Evolutionary conservation across 108 stramenopile genomes (phyloP).

Genomic region (Pseudonitzschia multiseries): DNA sequence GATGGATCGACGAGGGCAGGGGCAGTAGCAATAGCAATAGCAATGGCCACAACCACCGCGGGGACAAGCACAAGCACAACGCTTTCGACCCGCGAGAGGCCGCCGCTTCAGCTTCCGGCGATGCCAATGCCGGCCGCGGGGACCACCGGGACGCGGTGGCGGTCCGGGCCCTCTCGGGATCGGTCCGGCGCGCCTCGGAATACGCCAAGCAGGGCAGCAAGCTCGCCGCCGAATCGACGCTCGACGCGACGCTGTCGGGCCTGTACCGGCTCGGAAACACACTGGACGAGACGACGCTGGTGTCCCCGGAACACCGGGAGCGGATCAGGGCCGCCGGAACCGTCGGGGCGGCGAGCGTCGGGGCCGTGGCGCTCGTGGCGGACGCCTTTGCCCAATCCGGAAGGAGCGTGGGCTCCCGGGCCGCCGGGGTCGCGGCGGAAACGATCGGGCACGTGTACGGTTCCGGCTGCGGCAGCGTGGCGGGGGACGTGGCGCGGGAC

Average conservation of each 20-base stretch:
- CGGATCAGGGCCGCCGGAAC: slow-evolving; percentile 37
- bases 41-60: not conserved
- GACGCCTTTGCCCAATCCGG: slow-evolving; percentile 44
- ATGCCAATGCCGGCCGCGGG: not conserved
- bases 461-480: no score
- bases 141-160: slow-evolving; percentile 27
- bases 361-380: slow-evolving; percentile 45
- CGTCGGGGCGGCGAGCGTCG: slow-evolving; percentile 43
- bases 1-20: not conserved
- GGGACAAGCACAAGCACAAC: not conserved
- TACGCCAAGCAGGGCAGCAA: slow-evolving; percentile 21
- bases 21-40: not conserved
- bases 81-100: no score
- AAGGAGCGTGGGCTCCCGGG: slow-evolving; percentile 22
- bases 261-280: slow-evolving; percentile 21
- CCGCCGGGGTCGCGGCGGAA: slow-evolving; percentile 36
- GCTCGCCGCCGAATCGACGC: slow-evolving; percentile 10
- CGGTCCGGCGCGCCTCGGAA: slow-evolving; percentile 29
- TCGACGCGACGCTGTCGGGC: slow-evolving; percentile 23
- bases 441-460: slow-evolving; percentile 47
- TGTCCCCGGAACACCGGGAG: slow-evolving; percentile 38
- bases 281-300: slow-evolving; percentile 23
- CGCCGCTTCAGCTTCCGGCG: no score
- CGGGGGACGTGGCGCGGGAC: slow-evolving; percentile 42
- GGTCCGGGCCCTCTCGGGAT: slow-evolving; percentile 25